Evolutionary conservation across 2,329 filamentous ascomycete species (phyloP).

Genomic region (Paecilomyces fulvus): DNA sequence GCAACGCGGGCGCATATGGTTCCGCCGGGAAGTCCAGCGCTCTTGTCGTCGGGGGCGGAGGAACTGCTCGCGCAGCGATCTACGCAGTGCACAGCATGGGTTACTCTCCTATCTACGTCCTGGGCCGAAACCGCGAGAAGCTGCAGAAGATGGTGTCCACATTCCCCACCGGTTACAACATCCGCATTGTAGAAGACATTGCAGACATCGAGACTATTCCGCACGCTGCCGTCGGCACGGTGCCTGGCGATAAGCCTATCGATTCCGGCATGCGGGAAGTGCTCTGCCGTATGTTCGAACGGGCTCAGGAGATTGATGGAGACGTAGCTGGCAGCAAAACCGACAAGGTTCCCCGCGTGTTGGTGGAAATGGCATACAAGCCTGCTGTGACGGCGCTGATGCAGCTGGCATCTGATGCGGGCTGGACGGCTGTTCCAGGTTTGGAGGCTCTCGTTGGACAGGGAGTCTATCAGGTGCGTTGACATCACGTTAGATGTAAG

Average conservation of each 20-base stretch:
- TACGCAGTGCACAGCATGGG: constrained; percentile 78
- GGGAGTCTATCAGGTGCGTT: constrained; percentile 67
- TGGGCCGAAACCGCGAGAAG: constrained; percentile 66
- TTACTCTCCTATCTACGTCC: constrained; percentile 77
- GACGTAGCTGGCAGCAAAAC: constrained; percentile 21
- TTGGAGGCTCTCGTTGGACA: constrained; percentile 85
- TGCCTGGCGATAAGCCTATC: constrained; percentile 80
- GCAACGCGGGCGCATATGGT: constrained; percentile 54
- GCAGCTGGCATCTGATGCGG: constrained; percentile 65
- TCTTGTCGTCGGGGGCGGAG: constrained; percentile 82
- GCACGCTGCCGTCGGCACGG: constrained; percentile 74
- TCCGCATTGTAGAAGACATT: constrained; percentile 53
- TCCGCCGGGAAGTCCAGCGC: constrained; percentile 43
- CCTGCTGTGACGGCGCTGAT: constrained; percentile 76
- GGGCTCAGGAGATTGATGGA: constrained; percentile 40
- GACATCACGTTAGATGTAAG: background rate
- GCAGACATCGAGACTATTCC: constrained; percentile 49
- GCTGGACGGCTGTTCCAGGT: constrained; percentile 78
- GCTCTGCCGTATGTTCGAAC: constrained; percentile 47
- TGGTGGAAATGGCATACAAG: constrained; percentile 96
- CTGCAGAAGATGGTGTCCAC: constrained; percentile 58
- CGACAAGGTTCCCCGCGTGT: constrained; percentile 44
- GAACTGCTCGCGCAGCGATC: constrained; percentile 84
- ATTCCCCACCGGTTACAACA: constrained; percentile 66
- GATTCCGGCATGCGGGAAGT: constrained; percentile 61